A percentile compares a stretch with the other conserved stretches of the same genome.
phyloP scores from a whole-genome alignment of 2,329 filamentous ascomycete genomes.

The Pezicula radicicola region DNA sequence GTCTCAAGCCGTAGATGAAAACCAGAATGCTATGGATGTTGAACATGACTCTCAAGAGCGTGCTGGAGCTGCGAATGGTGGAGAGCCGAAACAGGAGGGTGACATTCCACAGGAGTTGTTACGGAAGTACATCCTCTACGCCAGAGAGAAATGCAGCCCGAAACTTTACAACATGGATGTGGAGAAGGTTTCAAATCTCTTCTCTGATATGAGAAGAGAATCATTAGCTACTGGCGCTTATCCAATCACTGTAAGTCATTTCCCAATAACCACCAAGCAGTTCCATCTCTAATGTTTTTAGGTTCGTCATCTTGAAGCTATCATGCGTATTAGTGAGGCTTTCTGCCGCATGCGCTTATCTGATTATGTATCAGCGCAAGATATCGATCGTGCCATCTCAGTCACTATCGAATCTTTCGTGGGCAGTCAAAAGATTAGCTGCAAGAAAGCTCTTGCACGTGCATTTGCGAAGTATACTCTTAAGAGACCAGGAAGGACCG shows the following conservation, averaged over 20 bases:
- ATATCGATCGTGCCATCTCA: conserved; percentile 95
- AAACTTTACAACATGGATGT: conserved; percentile 98
- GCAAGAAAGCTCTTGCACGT: conserved; percentile 90
- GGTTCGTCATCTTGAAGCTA: conserved; percentile 96
- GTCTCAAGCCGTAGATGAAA: conserved; percentile 42
- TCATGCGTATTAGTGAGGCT: conserved; percentile 89
- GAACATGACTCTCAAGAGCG: conserved; percentile 51
- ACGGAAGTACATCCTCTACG: conserved; percentile 95
- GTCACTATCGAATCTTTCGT: conserved; percentile 97
- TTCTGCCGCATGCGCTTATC: conserved; percentile 99
- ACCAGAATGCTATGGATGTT: conserved; percentile 57
- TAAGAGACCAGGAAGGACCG: conserved; percentile 29
- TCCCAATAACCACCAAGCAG: not conserved
- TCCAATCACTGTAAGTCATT: conserved; percentile 80
- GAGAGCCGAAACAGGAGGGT: conserved; percentile 52
- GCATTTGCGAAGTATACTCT: conserved; percentile 94
- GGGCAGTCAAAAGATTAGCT: conserved; percentile 92
- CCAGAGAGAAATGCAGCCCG: conserved; percentile 81
- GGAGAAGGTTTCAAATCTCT: conserved; percentile 91
- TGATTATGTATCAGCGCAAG: conserved; percentile 84
- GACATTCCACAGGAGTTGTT: conserved; percentile 89
- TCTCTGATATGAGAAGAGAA: conserved; percentile 94
- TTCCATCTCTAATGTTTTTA: conserved; percentile 33
- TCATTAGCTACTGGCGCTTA: conserved; percentile 92
- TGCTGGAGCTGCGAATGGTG: conserved; percentile 36